Conservation (phyloP, 2,329 filamentous ascomycete genomes). For the Simplicillium sp. region DNA sequence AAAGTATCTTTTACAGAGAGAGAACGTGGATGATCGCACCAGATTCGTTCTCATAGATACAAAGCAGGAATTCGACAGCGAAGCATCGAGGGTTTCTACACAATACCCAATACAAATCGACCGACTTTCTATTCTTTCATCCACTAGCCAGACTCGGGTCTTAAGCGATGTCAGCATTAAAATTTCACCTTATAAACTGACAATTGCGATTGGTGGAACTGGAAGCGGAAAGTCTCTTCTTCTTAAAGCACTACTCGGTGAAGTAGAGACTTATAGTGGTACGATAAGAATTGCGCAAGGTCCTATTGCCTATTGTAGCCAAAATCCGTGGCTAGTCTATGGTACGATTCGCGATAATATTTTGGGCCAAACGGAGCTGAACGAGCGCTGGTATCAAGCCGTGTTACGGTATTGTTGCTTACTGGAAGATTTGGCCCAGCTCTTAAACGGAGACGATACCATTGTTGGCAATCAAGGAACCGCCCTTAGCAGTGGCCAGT, state of each 20-base stretch:
- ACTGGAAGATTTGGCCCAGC: background rate
- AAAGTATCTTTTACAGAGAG: too few species aligned
- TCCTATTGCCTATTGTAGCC: background rate
- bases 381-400: background rate
- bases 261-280: background rate
- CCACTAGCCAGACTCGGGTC: too few species aligned
- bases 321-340: background rate
- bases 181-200: background rate
- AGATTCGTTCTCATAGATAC: too few species aligned
- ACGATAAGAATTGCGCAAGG: background rate
- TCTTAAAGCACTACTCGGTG: background rate
- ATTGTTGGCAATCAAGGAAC: background rate
- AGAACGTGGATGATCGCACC: too few species aligned
- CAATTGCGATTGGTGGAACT: background rate
- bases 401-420: background rate
- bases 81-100: too few species aligned
- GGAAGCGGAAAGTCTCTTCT: background rate
- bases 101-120: too few species aligned
- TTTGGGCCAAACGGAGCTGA: background rate
- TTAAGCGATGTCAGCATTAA: too few species aligned
- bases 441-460: slow-evolving; percentile 1
- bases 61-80: too few species aligned
- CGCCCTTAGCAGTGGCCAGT: slow-evolving; percentile 1
- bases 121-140: too few species aligned
- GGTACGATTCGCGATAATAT: background rate